Evolutionary conservation across 192 early-diverging fungal species (phyloP), one percentile per base, ranked within the genome.

Genomic region (Entomortierella parvispora): DNA sequence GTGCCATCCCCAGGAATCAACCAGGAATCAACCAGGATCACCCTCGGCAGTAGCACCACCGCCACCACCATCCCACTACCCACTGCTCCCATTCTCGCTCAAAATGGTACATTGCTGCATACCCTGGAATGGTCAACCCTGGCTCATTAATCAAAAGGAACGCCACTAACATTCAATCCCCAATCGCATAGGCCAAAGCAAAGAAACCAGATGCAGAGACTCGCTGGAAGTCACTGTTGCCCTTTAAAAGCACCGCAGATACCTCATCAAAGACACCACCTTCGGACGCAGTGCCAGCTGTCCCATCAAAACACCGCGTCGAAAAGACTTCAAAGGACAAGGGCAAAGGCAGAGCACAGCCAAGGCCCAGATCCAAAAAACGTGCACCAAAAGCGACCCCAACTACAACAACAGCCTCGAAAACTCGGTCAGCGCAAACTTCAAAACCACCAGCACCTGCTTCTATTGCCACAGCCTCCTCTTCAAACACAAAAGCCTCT

Each of bases 401-500:
- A 12, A 61, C 29, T 12, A 22, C 17, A 0, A 28, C 22, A 20
- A 17, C 12, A 2, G n/a, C n/a, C n/a, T n/a, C n/a, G n/a, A n/a
- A n/a, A n/a, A n/a, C n/a, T n/a, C n/a, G n/a, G n/a, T n/a, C n/a
- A n/a, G n/a, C n/a, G n/a, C n/a, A n/a, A n/a, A 23, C 65, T 32
- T 52, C 53, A 52, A 32, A 54, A 58, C 6, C 57, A 44, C 5
- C 60, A 44, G 15, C 46, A 23, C 47, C 59, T n/a, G n/a, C n/a
- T n/a, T n/a, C n/a, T n/a, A n/a, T n/a, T n/a, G n/a, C n/a, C 34
- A 28, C 33, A 42, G 37, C 40, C 40, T 51, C 55, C 15, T 46
- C 47, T 58, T 22, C 44, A 25, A 50, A 26, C 8, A 58, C 45
- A 40, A 68, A 58, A 17, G n/a, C 31, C 1, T 10, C 25, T 26